Base-by-base conservation (phyloP, 2,329 filamentous ascomycete species). In the Alternaria brassicae region DNA sequence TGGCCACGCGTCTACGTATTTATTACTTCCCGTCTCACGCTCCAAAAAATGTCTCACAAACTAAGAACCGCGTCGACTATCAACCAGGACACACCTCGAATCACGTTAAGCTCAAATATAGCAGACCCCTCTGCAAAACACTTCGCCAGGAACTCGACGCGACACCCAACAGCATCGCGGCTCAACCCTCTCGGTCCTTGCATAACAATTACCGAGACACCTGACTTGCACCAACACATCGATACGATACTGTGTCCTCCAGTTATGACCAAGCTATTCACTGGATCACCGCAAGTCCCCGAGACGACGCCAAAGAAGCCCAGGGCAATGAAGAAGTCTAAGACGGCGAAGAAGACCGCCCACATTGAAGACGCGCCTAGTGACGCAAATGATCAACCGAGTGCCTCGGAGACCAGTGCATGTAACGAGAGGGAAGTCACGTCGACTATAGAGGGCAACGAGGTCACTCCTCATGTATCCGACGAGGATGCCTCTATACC, bases 301-400 rank as follows among this genome's bases (percentile, higher is more conserved):
- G n/a, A 49, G 8, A 12, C 19, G 8, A 6, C 47, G 7, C 6
- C 32, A 23, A 66, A 67, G 42, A 62, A 55, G 23, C 51, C 53
- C 15, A 63, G 62, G 45, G 23, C 48, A 8, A 28, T 6, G 40
- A 25, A 66, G 36, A 64, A 53, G n/a, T 48, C 56, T 17, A 63
- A 64, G 45, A 23, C 42, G 6, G 23, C 9, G 32, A 23, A 53
- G 13, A 3, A 15, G 6, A 17, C 19, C 12, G 25, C 25, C n/a
- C 42, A 56, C 6, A 39, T 36, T 3, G 45, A 56, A 15, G 23
- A 27, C 6, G 17, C 32, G 3, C 21, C 32, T 27, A 6, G 25
- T 8, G 17, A 9, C 8, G 8, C 28, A 21, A 48, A 30, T 9
- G n/a, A n/a, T 21, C 25, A 9, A 25, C 10, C 21, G 10, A 36